These are phyloP conservation scores for Hypoxylon sp. DNA, from an alignment of 2,329 filamentous ascomycete species.

Conservation along the genomic window DNA sequence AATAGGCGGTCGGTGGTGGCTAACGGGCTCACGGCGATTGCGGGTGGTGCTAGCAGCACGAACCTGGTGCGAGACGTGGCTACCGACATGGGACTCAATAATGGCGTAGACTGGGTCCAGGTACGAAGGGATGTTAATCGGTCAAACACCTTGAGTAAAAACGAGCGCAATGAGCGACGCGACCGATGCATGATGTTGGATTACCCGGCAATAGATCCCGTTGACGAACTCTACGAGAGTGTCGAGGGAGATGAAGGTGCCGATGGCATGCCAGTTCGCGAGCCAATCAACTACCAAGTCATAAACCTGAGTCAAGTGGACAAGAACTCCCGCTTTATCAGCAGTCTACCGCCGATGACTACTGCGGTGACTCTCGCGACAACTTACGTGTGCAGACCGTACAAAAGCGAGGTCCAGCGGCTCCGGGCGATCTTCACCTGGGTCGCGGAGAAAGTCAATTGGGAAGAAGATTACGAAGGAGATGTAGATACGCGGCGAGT, in stretches of 20 bases:
- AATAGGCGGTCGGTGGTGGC: conserved; percentile 60
- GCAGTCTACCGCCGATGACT: conserved; percentile 83
- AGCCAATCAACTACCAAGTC: conserved; percentile 84
- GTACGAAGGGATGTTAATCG: conserved; percentile 95
- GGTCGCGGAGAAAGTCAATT: conserved; percentile 93
- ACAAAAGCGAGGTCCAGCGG: conserved; percentile 93
- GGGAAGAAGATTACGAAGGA: conserved; percentile 96
- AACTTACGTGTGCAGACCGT: conserved; percentile 92
- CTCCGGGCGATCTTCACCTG: conserved; percentile 96
- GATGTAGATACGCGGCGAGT: conserved; percentile 86
- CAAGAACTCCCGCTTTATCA: conserved; percentile 94
- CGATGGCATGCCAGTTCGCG: conserved; percentile 85
- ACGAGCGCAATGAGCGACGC: conserved; percentile 85
- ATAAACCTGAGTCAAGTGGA: conserved; percentile 91
- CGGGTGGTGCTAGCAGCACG: conserved; percentile 59
- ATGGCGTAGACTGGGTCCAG: conserved; percentile 91
- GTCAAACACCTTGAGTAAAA: conserved; percentile 91
- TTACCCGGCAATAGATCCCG: conserved; percentile 86
- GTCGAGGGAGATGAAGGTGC: conserved; percentile 92
- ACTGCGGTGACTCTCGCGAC: conserved; percentile 88
- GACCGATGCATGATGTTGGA: conserved; percentile 97
- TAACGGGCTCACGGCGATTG: conserved; percentile 62
- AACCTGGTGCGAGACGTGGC: conserved; percentile 66
- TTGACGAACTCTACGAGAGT: conserved; percentile 88
- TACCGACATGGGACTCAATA: conserved; percentile 78